Conservation (phyloP, 345 rosid genomes). For the Combretum micranthum region DNA sequence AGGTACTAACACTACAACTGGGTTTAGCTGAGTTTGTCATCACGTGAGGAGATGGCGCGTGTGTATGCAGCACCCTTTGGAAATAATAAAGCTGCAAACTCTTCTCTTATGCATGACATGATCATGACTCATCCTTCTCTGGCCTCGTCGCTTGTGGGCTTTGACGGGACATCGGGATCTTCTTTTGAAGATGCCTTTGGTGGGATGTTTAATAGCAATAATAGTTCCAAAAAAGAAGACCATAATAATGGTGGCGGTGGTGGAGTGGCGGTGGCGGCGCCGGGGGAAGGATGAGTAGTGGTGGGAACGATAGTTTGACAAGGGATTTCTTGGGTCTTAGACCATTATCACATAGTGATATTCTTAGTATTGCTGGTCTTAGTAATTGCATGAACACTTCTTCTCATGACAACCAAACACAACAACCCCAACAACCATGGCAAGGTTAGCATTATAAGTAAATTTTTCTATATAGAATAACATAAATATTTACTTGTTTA, state of each 20-base stretch:
- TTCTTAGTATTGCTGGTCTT: conserved; percentile 60
- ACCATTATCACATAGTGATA: conserved; percentile 64
- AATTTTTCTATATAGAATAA: neutral
- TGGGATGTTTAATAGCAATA: conserved; percentile 35
- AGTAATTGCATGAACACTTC: conserved; percentile 45
- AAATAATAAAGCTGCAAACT: conserved; percentile 19
- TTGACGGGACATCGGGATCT: conserved; percentile 17
- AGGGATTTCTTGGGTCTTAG: conserved; percentile 85
- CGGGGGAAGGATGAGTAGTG: neutral
- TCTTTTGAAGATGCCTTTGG: conserved; percentile 37
- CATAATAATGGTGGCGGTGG: conserved; percentile 1
- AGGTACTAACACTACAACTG: neutral
- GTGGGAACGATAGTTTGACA: conserved; percentile 45
- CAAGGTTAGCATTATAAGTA: conserved; percentile 36
- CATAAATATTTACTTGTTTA: too few relatives aligned
- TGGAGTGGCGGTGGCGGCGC: conserved; percentile 13
- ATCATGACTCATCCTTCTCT: conserved; percentile 26
- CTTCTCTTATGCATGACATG: conserved; percentile 42
- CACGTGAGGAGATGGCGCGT: conserved; percentile 27
- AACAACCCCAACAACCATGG: conserved; percentile 49
- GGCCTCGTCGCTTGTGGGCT: conserved; percentile 27
- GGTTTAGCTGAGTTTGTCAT: conserved; percentile 41
- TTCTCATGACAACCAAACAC: conserved; percentile 23
- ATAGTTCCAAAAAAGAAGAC: neutral
- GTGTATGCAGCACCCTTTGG: conserved; percentile 22